A percentile compares a stretch with the other conserved stretches of the same genome.
These are phyloP conservation scores for Coemansia sp. DNA, from an alignment of 192 early-diverging fungal species.

Conservation along the genomic window DNA sequence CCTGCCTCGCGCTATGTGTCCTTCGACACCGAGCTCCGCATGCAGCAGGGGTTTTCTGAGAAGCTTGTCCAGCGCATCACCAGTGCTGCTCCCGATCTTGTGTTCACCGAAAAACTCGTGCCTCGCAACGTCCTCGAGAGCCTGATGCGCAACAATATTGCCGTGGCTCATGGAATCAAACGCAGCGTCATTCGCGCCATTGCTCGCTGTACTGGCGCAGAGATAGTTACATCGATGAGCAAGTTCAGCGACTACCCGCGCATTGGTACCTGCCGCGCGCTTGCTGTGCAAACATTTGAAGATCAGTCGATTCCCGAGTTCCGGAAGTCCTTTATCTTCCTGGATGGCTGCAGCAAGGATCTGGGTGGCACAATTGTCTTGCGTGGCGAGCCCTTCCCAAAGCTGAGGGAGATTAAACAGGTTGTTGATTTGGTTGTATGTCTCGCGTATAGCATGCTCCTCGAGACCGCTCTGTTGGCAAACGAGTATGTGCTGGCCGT, in stretches of 20 bases:
- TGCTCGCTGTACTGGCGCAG: conserved; percentile 82
- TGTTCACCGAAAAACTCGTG: conserved; percentile 80
- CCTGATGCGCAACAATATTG: conserved; percentile 75
- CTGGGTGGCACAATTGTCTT: conserved; percentile 86
- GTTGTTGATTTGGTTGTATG: conserved; percentile 82
- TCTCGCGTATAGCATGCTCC: conserved; percentile 82
- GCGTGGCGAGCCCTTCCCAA: conserved; percentile 73
- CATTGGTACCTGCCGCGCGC: conserved; percentile 74
- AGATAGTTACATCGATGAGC: conserved; percentile 81
- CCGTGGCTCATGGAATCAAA: conserved; percentile 85
- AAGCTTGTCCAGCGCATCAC: conserved; percentile 79
- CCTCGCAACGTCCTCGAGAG: conserved; percentile 84
- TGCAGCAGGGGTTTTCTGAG: conserved; percentile 82
- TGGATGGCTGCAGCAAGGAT: conserved; percentile 80
- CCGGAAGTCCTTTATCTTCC: conserved; percentile 84
- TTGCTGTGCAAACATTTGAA: conserved; percentile 80
- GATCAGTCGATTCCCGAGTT: conserved; percentile 77
- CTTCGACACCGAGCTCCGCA: conserved; percentile 75
- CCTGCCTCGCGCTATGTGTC: conserved; percentile 75
- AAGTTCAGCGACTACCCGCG: conserved; percentile 70
- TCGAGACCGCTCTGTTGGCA: conserved; percentile 78
- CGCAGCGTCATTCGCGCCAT: conserved; percentile 80
- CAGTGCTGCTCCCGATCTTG: conserved; percentile 72
- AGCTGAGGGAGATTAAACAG: conserved; percentile 75
- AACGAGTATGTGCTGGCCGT: conserved; percentile 74